Evolutionary conservation across 2,329 filamentous ascomycete species (phyloP), one percentile per base, ranked within the genome.

Genomic region (Apiospora arundinis): DNA sequence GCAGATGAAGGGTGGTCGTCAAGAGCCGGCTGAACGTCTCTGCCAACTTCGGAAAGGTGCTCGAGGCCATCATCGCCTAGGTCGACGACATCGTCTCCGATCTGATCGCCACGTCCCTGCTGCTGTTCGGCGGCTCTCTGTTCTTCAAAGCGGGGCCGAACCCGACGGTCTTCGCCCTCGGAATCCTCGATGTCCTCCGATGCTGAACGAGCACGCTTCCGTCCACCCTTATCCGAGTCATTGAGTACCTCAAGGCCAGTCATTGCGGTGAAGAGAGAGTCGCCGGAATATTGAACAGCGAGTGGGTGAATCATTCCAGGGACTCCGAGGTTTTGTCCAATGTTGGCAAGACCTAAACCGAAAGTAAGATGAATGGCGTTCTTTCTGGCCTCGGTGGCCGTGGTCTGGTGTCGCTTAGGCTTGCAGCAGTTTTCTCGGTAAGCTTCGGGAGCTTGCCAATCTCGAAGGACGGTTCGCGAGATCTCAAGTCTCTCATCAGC

Each of bases 1-100:
- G 84, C 85, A 2, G 85, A 87, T 0, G 85, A 87, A 65, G 88
- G 88, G 69, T 91, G 88, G 72, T 97, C 92, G 5, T 90, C 89
- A 69, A 96, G 86, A 9, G 89, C 88, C 0, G 89, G 86, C 0
- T 85, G 88, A 0, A 89, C 92, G 56, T 93, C 89, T 81, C 80
- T 78, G 32, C 80, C 80, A 18, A 80, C 71, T 70, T 82, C 80
- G 3, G 75, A 74, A 28, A 70, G 70, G 45, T 46, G 67, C 72
- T n/a, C 72, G 71, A 16, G 75, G 70, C 37, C 37, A 68, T 63
- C 74, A 6, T 73, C 70, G 12, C 75, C 74, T 21, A 71, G 69
- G 32, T 75, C 44, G 42, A 78, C 70, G 45, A 72, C 52, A 45
- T 77, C 74, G 0, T 79, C 80, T 46, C 79, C 79, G 9, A 79